phyloP scores from a whole-genome alignment of 495 filamentous ascomycete genomes.

The Neurospora pannonica region DNA sequence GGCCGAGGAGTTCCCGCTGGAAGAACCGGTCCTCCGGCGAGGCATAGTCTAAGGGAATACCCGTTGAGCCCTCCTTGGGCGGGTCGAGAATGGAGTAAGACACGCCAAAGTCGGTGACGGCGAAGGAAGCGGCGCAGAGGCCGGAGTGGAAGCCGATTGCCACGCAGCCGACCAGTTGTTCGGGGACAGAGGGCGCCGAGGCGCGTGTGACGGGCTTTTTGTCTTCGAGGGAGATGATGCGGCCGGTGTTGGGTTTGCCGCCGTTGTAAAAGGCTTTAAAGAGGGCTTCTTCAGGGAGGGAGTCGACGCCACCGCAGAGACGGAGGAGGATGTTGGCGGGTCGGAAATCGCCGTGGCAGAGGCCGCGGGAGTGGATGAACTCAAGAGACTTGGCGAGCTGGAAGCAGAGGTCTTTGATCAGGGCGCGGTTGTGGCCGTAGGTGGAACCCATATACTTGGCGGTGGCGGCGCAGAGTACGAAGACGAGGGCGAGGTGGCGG shows the following conservation, averaged over 20 bases:
- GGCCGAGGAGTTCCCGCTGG: not conserved
- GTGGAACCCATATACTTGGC: not conserved
- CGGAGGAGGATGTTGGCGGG: conserved; percentile 16
- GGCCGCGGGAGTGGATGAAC: conserved; percentile 12
- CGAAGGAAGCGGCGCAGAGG: conserved; percentile 4
- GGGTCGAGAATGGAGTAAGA: conserved; percentile 6
- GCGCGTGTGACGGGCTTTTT: not conserved
- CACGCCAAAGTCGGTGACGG: conserved; percentile 21
- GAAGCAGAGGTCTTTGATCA: conserved; percentile 17
- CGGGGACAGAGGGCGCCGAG: conserved; percentile 7
- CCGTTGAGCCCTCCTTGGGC: not conserved
- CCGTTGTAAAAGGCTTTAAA: not conserved
- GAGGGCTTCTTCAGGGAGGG: conserved; percentile 6
- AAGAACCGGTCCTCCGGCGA: conserved; percentile 15
- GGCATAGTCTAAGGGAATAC: conserved; percentile 10
- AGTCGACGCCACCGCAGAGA: conserved; percentile 13
- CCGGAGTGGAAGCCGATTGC: not conserved
- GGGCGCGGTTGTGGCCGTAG: not conserved
- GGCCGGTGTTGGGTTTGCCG: not conserved
- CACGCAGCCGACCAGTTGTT: conserved; percentile 9
- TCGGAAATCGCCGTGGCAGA: conserved; percentile 23
- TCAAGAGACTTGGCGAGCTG: conserved; percentile 10
- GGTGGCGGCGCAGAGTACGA: not conserved
- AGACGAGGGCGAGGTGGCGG: conserved; percentile 26
- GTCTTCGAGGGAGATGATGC: conserved; percentile 1